phyloP scores from a whole-genome alignment of 2,329 filamentous ascomycete species.

The Nigrograna mackinnonii region DNA sequence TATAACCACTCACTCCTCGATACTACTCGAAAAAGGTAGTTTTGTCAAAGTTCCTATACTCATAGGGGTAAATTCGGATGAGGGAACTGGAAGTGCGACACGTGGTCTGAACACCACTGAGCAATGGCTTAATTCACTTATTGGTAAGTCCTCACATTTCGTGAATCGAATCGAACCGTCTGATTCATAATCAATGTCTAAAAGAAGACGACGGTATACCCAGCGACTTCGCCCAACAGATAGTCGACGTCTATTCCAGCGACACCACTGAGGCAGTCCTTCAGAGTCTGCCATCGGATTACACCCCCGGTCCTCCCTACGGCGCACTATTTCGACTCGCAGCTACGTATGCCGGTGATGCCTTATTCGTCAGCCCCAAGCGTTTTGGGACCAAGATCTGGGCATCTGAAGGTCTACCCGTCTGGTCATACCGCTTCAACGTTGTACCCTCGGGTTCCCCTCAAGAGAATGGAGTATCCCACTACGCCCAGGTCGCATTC shows the following conservation, averaged over 20 bases:
- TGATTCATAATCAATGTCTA: no score
- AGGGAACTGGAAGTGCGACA: constrained; percentile 60
- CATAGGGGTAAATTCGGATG: constrained; percentile 65
- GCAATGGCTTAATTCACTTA: constrained; percentile 43
- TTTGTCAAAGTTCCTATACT: constrained; percentile 66
- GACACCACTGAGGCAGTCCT: no score
- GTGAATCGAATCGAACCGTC: no score
- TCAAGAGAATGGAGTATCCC: not conserved
- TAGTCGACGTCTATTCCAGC: not conserved
- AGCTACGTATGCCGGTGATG: not conserved
- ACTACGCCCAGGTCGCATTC: constrained; percentile 3
- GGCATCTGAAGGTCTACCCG: not conserved
- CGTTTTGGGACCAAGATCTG: constrained; percentile 1
- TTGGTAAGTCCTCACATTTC: not conserved
- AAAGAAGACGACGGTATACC: no score
- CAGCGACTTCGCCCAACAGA: no score
- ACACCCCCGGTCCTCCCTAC: not conserved
- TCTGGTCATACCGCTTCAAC: not conserved
- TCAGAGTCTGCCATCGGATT: no score
- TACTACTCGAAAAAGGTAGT: constrained; percentile 57
- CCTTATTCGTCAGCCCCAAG: not conserved
- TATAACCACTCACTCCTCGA: constrained; percentile 50
- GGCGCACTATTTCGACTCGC: constrained; percentile 1
- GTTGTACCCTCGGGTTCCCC: not conserved
- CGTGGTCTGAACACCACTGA: constrained; percentile 57